A percentile compares a stretch with the other conserved stretches of the same genome.
phyloP scores from a whole-genome alignment of 139 green algal genomes.

The Picochlorum sp. region DNA sequence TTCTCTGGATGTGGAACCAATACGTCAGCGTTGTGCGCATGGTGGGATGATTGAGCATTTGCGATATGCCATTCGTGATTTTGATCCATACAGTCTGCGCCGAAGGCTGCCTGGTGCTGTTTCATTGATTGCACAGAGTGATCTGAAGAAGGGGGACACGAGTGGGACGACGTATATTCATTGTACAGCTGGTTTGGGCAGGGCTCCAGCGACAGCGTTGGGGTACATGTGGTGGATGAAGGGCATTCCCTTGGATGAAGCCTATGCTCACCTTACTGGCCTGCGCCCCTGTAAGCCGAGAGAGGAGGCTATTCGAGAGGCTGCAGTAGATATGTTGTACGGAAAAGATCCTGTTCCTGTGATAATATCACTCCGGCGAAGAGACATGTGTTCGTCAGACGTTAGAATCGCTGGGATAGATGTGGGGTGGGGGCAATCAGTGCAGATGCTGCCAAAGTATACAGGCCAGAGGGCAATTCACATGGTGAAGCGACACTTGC shows the following conservation, averaged over 20 bases:
- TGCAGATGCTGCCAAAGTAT: conserved; percentile 43
- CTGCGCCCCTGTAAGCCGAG: conserved; percentile 54
- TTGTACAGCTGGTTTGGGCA: conserved; percentile 89
- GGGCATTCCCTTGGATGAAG: conserved; percentile 56
- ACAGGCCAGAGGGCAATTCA: background rate
- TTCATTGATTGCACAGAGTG: conserved; percentile 28
- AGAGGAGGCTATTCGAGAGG: conserved; percentile 61
- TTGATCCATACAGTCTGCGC: conserved; percentile 80
- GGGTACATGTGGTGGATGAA: conserved; percentile 87
- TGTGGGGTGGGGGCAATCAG: conserved; percentile 77
- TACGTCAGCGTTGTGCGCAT: conserved; percentile 44
- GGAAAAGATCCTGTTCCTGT: conserved; percentile 32
- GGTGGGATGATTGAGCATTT: conserved; percentile 63
- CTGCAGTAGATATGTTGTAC: conserved; percentile 75
- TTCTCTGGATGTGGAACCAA: conserved; percentile 62
- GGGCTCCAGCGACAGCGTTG: conserved; percentile 79
- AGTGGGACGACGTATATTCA: conserved; percentile 82
- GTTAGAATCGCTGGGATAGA: conserved; percentile 82
- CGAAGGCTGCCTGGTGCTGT: conserved; percentile 48
- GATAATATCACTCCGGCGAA: conserved; percentile 32
- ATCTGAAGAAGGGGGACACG: conserved; percentile 3
- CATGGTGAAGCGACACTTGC: conserved; percentile 32
- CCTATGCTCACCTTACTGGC: conserved; percentile 33
- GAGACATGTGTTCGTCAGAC: conserved; percentile 16
- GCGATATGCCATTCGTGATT: conserved; percentile 63